phyloP scores from a whole-genome alignment of 352 stramenopile genomes.

The Phytophthora rubi region DNA sequence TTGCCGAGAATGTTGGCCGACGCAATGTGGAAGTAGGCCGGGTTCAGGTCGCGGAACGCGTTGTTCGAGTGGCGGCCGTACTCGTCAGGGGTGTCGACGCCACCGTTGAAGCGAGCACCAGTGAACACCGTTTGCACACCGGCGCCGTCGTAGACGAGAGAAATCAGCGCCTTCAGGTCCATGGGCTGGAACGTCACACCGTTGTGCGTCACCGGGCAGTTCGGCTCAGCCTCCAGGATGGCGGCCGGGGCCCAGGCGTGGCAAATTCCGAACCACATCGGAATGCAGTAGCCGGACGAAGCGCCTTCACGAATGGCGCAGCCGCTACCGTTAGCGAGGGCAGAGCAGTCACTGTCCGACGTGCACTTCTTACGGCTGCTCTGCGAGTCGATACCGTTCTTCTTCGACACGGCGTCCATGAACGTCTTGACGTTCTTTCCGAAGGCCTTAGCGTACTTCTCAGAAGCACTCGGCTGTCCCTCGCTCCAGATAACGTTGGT shows the following conservation, averaged over 20 bases:
- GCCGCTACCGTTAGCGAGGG: constrained; percentile 14
- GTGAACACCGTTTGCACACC: constrained; percentile 45
- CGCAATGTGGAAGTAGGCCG: constrained; percentile 55
- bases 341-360: constrained; percentile 27
- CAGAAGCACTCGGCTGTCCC: constrained; percentile 31
- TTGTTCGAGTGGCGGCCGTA: constrained; percentile 50
- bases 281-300: constrained; percentile 39
- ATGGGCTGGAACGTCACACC: constrained; percentile 44
- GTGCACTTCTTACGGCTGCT: constrained; percentile 18
- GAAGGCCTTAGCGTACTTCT: constrained; percentile 53
- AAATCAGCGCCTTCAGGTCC: constrained; percentile 17
- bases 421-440: constrained; percentile 36
- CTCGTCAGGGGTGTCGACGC: constrained; percentile 32
- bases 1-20: constrained; percentile 50
- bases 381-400: constrained; percentile 34
- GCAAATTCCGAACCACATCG: constrained; percentile 41
- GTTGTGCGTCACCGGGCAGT: constrained; percentile 38
- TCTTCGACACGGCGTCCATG: constrained; percentile 41
- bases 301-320: constrained; percentile 29
- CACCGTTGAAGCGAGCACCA: constrained; percentile 40
- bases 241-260: constrained; percentile 42
- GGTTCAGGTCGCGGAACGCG: constrained; percentile 49
- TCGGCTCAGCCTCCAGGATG: constrained; percentile 37
- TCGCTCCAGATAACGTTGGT: constrained; percentile 52
- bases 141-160: constrained; percentile 39